Base-by-base conservation (phyloP, 192 early-diverging fungal genomes). In the Coemansia sp. region DNA sequence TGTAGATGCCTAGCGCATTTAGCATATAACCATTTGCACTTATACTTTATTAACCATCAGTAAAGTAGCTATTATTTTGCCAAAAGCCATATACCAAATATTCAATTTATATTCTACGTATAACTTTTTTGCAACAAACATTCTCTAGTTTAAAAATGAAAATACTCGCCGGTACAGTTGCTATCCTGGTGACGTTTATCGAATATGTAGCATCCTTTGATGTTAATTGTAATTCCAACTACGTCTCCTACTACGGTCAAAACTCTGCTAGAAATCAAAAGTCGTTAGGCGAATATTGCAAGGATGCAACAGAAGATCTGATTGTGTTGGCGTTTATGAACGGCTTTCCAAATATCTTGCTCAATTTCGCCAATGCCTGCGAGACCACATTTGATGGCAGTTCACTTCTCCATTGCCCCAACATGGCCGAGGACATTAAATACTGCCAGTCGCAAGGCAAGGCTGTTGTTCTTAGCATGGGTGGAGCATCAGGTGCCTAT, bases 391-490 rank as follows among this genome's bases (percentile, higher is more conserved):
- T 88, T 70, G 67, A 85, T 0, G 86, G 84, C 9, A 84, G 85
- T 21, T n/a, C 59, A 2, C 58, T 91, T 27, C 77, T 85, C 24
- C 75, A 87, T 46, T 91, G 90, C 55, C 79, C 82, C 0, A 61
- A 51, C 20, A 74, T 92, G 21, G 86, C 77, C 2, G 29, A 67
- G 22, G 91, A 89, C 61, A 90, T 92, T 63, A 74, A 85, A 51
- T 75, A 79, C 55, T 92, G 91, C 64, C 91, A 92, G 69, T 68
- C 67, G 3, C 55, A 83, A 30, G 91, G 91, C 21, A 90, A 88
- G 54, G 72, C 68, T 6, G 70, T 92, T 3, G 69, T 87, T 29
- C 71, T 90, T 0, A 87, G 86, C 39, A 73, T 92, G 55, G 91
- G 91, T 39, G 91, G 91, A 9, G 86, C 86, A 17, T 73, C 84